These are phyloP conservation scores for Albatrellus ellisii DNA, from an alignment of 768 basidiomycete species.

Conservation along the genomic window DNA sequence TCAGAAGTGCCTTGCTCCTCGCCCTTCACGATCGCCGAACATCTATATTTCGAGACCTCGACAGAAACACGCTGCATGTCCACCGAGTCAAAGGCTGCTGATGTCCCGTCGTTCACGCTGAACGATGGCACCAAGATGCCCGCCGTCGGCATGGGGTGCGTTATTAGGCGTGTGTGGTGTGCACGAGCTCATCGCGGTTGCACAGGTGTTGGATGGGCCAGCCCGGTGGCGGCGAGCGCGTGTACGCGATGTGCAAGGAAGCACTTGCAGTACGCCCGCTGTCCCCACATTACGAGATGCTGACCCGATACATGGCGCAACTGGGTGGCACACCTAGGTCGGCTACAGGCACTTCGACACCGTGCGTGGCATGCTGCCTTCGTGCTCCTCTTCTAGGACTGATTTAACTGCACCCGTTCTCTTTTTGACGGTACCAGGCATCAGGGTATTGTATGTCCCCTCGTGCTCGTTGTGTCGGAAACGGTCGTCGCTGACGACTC, in stretches of 20 bases:
- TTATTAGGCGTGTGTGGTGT: slow-evolving; percentile 6
- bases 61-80: too few species aligned
- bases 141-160: slow-evolving; percentile 3
- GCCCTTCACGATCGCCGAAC: too few species aligned
- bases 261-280: slow-evolving; percentile 4
- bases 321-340: neutral
- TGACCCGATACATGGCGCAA: neutral
- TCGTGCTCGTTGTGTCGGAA: neutral
- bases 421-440: neutral
- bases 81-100: too few species aligned
- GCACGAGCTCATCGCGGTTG: neutral
- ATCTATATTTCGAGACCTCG: too few species aligned
- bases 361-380: neutral
- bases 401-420: neutral
- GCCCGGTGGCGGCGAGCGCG: slow-evolving; percentile 4
- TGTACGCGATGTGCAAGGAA: slow-evolving; percentile 5
- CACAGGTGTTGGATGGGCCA: slow-evolving; percentile 11
- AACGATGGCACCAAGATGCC: slow-evolving; percentile 5
- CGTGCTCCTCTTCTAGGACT: neutral
- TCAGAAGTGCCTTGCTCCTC: too few species aligned
- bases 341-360: slow-evolving; percentile 11
- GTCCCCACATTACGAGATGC: neutral
- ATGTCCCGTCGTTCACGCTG: slow-evolving; percentile 1
- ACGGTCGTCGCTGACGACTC: neutral
- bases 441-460: slow-evolving; percentile 1